These are phyloP conservation scores for Paramarasmius palmivorus DNA, from an alignment of 1,284 basidiomycete genomes.

Conservation along the genomic window DNA sequence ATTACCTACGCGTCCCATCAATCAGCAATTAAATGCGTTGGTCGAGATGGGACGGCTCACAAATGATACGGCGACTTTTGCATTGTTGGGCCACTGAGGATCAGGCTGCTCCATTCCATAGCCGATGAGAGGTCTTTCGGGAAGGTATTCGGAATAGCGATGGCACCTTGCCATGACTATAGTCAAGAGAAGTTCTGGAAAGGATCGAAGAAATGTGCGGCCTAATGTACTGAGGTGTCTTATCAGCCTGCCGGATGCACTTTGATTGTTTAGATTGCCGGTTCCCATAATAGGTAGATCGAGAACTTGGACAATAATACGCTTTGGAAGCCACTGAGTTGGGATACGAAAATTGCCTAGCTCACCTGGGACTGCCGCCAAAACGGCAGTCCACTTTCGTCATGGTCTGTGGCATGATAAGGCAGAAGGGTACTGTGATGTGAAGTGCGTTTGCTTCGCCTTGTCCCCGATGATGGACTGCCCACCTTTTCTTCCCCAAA, in stretches of 20 bases:
- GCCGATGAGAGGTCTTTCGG: constrained; percentile 2
- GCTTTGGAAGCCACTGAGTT: no score
- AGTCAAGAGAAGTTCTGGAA: neutral
- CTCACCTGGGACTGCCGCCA: no score
- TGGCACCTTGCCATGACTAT: neutral
- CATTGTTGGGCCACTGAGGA: constrained; percentile 6
- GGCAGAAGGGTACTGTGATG: no score
- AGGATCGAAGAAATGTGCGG: no score
- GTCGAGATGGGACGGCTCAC: neutral
- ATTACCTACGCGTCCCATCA: constrained; percentile 1
- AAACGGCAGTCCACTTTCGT: no score
- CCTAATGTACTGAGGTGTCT: no score
- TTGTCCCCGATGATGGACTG: neutral
- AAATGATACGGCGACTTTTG: constrained; percentile 8
- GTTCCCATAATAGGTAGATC: no score
- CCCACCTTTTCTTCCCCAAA: constrained; percentile 5
- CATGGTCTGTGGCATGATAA: no score
- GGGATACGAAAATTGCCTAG: no score
- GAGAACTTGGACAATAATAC: no score
- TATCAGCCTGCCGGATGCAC: no score
- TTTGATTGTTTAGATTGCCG: no score
- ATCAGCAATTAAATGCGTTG: neutral
- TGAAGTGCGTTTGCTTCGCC: neutral
- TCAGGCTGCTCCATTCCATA: constrained; percentile 9
- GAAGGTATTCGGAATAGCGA: constrained; percentile 5